Evolutionary conservation across 352 stramenopile species (phyloP).

Genomic region (Globisporangium nagaii): DNA sequence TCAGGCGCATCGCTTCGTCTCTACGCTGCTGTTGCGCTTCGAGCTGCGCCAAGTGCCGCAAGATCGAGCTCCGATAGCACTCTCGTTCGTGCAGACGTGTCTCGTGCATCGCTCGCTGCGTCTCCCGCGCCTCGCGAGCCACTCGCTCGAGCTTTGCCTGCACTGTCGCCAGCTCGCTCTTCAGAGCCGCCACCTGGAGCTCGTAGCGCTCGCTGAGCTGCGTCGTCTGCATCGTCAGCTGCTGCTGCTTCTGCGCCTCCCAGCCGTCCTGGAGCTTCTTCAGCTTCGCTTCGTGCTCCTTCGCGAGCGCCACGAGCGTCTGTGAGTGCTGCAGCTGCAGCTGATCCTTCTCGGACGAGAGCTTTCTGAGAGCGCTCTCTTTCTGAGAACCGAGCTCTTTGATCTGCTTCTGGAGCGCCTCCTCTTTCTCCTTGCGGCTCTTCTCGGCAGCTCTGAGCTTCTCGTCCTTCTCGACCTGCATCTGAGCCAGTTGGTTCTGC

Average conservation of each 20-base stretch:
- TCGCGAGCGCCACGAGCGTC: slow-evolving; percentile 12
- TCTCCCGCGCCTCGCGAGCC: background rate
- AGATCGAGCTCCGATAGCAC: slow-evolving; percentile 3
- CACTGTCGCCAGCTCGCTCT: slow-evolving; percentile 11
- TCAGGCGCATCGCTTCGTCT: background rate
- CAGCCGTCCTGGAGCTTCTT: slow-evolving; percentile 15
- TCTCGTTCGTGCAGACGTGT: slow-evolving; percentile 5
- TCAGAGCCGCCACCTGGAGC: slow-evolving; percentile 15
- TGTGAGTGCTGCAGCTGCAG: slow-evolving; percentile 18
- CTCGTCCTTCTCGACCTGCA: slow-evolving; percentile 23
- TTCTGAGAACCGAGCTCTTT: slow-evolving; percentile 23
- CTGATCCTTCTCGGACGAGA: slow-evolving; percentile 18
- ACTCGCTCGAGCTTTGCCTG: slow-evolving; percentile 1
- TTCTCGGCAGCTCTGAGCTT: slow-evolving; percentile 23
- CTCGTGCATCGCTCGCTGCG: slow-evolving; percentile 15
- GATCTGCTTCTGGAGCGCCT: slow-evolving; percentile 30
- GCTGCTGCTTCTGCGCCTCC: slow-evolving; percentile 9
- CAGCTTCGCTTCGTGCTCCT: slow-evolving; percentile 8
- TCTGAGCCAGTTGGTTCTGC: slow-evolving; percentile 21
- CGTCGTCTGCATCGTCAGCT: slow-evolving; percentile 15
- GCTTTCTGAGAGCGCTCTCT: slow-evolving; percentile 22
- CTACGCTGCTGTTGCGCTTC: background rate
- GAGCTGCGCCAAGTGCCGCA: background rate
- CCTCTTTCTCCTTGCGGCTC: slow-evolving; percentile 38
- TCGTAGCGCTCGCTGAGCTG: slow-evolving; percentile 23